Evolutionary conservation across 1,139 yeast species (phyloP).

Genomic region (Geotrichum histeridarum): DNA sequence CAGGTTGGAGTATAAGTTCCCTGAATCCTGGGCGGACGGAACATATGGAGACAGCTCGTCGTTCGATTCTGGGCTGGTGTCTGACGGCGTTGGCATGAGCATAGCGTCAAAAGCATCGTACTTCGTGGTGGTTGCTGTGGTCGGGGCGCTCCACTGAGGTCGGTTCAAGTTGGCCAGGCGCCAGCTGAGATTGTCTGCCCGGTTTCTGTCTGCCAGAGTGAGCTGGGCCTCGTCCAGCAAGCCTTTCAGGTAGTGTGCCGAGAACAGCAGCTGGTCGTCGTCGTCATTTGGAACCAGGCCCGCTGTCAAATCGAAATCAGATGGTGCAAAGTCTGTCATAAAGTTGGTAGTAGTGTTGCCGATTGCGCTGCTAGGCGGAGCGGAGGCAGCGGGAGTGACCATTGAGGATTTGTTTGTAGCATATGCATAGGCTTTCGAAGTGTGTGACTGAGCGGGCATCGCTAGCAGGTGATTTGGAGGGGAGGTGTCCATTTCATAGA

Average conservation of each 20-base stretch:
- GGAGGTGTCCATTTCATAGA: background rate
- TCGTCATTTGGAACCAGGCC: background rate
- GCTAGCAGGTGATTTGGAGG: background rate
- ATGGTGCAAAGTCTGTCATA: background rate
- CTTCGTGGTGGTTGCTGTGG: background rate
- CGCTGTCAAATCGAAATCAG: background rate
- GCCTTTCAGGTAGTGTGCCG: slow-evolving; percentile 26
- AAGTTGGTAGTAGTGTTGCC: background rate
- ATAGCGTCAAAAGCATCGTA: background rate
- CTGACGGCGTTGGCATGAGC: slow-evolving; percentile 12
- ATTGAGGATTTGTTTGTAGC: background rate
- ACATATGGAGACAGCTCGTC: slow-evolving; percentile 8
- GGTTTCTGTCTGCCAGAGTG: slow-evolving; percentile 22
- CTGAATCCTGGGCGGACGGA: background rate
- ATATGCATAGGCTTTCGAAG: background rate
- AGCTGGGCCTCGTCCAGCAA: slow-evolving; percentile 30
- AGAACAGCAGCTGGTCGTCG: slow-evolving; percentile 17
- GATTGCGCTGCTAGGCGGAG: background rate
- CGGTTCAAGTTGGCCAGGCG: slow-evolving; percentile 3
- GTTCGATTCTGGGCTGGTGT: slow-evolving; percentile 12
- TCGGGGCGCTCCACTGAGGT: background rate
- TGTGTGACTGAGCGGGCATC: background rate
- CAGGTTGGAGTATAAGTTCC: background rate
- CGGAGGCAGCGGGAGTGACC: background rate
- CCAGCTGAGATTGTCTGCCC: slow-evolving; percentile 26